phyloP scores from a whole-genome alignment of 495 filamentous ascomycete genomes.

The Penicillium malachiteum region DNA sequence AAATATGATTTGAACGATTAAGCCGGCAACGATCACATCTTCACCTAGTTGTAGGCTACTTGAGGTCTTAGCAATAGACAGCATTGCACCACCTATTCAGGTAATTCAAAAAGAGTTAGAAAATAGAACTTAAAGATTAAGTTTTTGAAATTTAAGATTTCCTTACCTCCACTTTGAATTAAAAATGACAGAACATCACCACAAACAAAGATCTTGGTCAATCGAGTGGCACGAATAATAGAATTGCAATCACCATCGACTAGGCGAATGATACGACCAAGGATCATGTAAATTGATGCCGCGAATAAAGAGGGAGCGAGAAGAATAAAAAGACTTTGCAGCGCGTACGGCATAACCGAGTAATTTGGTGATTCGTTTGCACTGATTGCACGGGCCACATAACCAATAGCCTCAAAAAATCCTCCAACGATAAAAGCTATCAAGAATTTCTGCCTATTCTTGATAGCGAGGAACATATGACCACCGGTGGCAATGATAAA shows the following conservation, averaged over 20 bases:
- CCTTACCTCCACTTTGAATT: constrained; percentile 26
- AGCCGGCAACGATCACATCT: constrained; percentile 44
- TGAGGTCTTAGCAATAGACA: constrained; percentile 20
- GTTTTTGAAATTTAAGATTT: not conserved
- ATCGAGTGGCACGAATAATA: constrained; percentile 39
- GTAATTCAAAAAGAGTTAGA: not conserved
- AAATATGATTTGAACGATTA: constrained; percentile 44
- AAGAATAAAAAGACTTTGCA: constrained; percentile 47
- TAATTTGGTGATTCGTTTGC: not conserved
- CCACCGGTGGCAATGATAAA: constrained; percentile 23
- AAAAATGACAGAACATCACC: constrained; percentile 42
- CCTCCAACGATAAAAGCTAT: constrained; percentile 47
- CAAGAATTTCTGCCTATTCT: constrained; percentile 43
- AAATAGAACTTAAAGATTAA: no score
- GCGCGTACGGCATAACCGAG: constrained; percentile 35
- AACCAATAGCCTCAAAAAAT: not conserved
- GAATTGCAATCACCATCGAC: constrained; percentile 38
- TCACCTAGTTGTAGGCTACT: constrained; percentile 35
- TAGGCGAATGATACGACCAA: constrained; percentile 47
- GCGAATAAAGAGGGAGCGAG: constrained; percentile 52
- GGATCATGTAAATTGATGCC: constrained; percentile 57
- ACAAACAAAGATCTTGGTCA: constrained; percentile 46
- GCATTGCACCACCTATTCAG: constrained; percentile 25
- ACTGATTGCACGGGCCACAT: not conserved
- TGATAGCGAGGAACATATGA: constrained; percentile 38